Conservation (phyloP, 2,329 filamentous ascomycete genomes). For the Fusarium sp. region DNA sequence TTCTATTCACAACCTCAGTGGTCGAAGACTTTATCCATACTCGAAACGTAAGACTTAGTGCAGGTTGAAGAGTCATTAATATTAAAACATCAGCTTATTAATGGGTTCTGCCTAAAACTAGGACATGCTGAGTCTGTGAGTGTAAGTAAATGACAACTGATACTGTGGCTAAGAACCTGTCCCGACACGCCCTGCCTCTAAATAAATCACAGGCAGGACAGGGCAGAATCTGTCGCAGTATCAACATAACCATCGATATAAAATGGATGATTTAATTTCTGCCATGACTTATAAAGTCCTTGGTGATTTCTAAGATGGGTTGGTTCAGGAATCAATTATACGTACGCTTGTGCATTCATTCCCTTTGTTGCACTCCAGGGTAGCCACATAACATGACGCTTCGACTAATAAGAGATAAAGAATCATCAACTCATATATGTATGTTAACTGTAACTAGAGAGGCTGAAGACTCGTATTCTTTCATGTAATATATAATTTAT, state of each 20-base stretch:
- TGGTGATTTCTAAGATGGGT: too few species aligned
- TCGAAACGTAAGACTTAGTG: conserved; percentile 8
- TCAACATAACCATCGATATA: too few species aligned
- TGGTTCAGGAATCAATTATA: too few species aligned
- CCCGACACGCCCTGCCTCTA: background rate
- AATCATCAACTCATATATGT: too few species aligned
- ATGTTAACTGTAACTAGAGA: too few species aligned
- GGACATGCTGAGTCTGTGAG: background rate
- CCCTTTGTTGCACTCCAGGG: background rate
- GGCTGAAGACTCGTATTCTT: too few species aligned
- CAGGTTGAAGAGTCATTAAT: conserved; percentile 27
- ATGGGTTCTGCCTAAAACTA: conserved; percentile 13
- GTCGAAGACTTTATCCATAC: background rate
- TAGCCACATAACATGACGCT: background rate
- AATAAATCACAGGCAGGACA: background rate
- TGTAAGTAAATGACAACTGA: background rate
- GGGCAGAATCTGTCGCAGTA: background rate
- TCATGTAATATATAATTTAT: too few species aligned
- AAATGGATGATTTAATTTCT: too few species aligned
- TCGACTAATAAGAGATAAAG: too few species aligned
- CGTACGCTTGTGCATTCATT: background rate
- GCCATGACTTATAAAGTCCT: too few species aligned
- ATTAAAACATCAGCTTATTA: background rate
- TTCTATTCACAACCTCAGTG: conserved; percentile 17
- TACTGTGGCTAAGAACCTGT: background rate